Base-by-base conservation (phyloP, 108 stramenopile species). In the Mayamaea pseudoterrestris region DNA sequence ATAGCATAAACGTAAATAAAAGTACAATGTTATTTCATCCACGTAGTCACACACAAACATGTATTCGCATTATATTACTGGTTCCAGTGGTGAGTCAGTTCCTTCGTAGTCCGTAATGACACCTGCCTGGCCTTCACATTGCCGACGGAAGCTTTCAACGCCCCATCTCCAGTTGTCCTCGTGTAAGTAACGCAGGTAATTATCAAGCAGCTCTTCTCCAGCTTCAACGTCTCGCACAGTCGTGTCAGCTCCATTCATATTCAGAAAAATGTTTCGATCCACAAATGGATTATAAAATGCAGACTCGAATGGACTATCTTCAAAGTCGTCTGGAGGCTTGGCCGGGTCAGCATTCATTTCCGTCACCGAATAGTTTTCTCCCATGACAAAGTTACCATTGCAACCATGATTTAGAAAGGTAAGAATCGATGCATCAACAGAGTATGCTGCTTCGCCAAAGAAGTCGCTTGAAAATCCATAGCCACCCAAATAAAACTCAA, bases 131-230 rank as follows among this genome's bases (percentile, higher is more conserved):
- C 37, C 20, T 39, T 14, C 37, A 30, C 47, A 47, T 18, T 47
- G 47, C 12, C 30, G 30, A 16, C 27, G 24, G 47, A 17, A 30
- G 11, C 31, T 30, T 5, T 18, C 27, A 47, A 47, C 27, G 27
- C 28, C 26, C 4, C 2, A 2, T 30, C n/a, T 16, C 47, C 47
- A 47, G 27, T 47, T 47, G 14, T 30, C 47, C 20, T 28, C 29
- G 14, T 17, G 28, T n/a, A 44, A 21, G 47, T 47, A 47, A 18
- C 27, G 17, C 27, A 47, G 18, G 31, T 47, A 47, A 20, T 39
- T 39, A 20, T 3, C 8, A 18, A 39, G 20, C 8, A 39, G 8
- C 8, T 39, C 37, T 3, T 39, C 37, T 5, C 37, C 37, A 5
- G 4, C 37, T 39, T 39, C 18, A 18, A 39, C 37, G 37, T 39